Evolutionary conservation across 108 stramenopile genomes (phyloP).

Genomic region (Cylindrotheca fusiformis): DNA sequence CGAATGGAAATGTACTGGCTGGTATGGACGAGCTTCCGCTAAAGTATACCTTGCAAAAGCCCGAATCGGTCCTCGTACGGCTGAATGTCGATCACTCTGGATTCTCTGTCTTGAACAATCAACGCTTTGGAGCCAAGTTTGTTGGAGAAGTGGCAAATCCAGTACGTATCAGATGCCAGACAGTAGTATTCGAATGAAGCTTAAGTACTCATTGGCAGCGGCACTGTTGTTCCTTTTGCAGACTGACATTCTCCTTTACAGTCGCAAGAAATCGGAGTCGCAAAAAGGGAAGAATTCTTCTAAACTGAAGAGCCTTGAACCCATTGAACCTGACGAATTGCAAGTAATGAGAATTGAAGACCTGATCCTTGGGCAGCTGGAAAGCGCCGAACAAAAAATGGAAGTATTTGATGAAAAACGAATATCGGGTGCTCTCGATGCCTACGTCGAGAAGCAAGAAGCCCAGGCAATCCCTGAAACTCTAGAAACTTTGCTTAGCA

Average conservation of each 20-base stretch:
- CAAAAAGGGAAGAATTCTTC: background rate
- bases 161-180: slow-evolving; percentile 8
- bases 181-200: no score
- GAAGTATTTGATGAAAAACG: slow-evolving; percentile 64
- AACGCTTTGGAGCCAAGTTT: slow-evolving; percentile 88
- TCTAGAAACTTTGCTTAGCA: slow-evolving; percentile 48
- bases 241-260: slow-evolving; percentile 84
- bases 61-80: slow-evolving; percentile 88
- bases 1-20: slow-evolving; percentile 32
- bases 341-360: slow-evolving; percentile 84
- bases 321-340: slow-evolving; percentile 80
- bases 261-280: slow-evolving; percentile 45
- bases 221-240: background rate
- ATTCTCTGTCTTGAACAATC: slow-evolving; percentile 89
- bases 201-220: background rate
- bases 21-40: slow-evolving; percentile 27
- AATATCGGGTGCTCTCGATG: slow-evolving; percentile 71
- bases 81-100: slow-evolving; percentile 94
- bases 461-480: slow-evolving; percentile 58
- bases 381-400: slow-evolving; percentile 61
- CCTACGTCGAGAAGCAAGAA: slow-evolving; percentile 83
- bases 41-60: slow-evolving; percentile 55
- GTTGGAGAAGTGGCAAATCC: slow-evolving; percentile 91
- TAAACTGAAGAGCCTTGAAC: slow-evolving; percentile 22
- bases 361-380: slow-evolving; percentile 71